Conservation (phyloP, 306 rosid species). For the Chamaecrista fasciculata region DNA sequence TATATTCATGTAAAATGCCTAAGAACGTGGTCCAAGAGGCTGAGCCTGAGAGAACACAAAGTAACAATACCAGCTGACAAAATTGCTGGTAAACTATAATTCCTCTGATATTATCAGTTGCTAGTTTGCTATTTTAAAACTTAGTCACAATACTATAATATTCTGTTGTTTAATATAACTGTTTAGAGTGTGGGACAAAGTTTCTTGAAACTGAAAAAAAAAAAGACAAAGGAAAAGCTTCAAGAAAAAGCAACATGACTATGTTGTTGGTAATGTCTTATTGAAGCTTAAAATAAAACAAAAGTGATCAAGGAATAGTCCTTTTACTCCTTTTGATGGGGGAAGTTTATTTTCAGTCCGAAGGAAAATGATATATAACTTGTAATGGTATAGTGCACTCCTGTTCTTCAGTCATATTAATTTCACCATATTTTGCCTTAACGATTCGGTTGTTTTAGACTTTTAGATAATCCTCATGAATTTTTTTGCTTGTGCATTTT, state of each 20-base stretch:
- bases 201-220: background rate
- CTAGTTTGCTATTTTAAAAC: background rate
- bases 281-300: background rate
- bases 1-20: constrained; percentile 32
- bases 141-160: background rate
- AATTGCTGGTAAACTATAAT: constrained; percentile 35
- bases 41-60: constrained; percentile 37
- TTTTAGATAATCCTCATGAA: background rate
- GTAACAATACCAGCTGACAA: constrained; percentile 38
- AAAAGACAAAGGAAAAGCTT: too few species aligned
- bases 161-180: background rate
- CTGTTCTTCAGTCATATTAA: background rate
- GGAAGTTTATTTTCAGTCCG: background rate
- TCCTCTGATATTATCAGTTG: background rate
- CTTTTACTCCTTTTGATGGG: background rate
- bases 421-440: background rate
- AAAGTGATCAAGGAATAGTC: background rate
- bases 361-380: background rate
- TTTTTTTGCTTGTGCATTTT: constrained; percentile 16
- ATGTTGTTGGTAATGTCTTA: background rate
- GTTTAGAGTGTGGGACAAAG: background rate
- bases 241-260: too few species aligned
- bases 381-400: background rate
- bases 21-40: constrained; percentile 38
- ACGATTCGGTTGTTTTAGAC: background rate